Evolutionary conservation across 2,329 filamentous ascomycete genomes (phyloP).

Genomic region (Penicillium glabrum): DNA sequence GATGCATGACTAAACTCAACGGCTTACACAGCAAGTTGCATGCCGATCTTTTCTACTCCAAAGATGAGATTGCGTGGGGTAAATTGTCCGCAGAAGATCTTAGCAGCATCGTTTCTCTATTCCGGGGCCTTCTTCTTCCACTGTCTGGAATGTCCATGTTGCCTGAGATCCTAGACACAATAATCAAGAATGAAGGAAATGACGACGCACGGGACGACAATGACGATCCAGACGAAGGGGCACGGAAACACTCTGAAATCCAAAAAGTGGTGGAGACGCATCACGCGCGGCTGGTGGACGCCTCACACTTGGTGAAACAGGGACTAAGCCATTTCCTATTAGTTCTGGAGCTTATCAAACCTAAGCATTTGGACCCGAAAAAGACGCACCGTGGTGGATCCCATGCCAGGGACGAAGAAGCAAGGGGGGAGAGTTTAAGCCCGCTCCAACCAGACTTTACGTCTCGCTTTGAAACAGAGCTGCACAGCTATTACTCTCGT

Average conservation of each 20-base stretch:
- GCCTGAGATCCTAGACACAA: conserved; percentile 62
- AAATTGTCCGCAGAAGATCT: conserved; percentile 67
- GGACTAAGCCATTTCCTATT: conserved; percentile 63
- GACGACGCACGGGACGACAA: conserved; percentile 2
- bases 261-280: conserved; percentile 28
- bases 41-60: conserved; percentile 67
- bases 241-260: conserved; percentile 17
- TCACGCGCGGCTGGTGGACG: conserved; percentile 55
- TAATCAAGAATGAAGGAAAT: conserved; percentile 25
- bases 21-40: conserved; percentile 64
- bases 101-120: conserved; percentile 55
- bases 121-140: conserved; percentile 65
- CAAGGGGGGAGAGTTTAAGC: conserved; percentile 48
- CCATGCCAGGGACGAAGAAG: conserved; percentile 46
- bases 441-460: conserved; percentile 61
- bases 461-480: conserved; percentile 51
- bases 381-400: conserved; percentile 39
- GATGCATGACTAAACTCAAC: conserved; percentile 46
- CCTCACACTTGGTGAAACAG: conserved; percentile 57
- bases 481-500: conserved; percentile 54
- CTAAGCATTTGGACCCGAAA: conserved; percentile 31
- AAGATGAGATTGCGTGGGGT: conserved; percentile 70
- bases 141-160: conserved; percentile 67
- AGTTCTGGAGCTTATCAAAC: conserved; percentile 48
- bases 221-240: conserved; percentile 8